Conservation (phyloP, 768 basidiomycete genomes). For the Sarcodon sp. region DNA sequence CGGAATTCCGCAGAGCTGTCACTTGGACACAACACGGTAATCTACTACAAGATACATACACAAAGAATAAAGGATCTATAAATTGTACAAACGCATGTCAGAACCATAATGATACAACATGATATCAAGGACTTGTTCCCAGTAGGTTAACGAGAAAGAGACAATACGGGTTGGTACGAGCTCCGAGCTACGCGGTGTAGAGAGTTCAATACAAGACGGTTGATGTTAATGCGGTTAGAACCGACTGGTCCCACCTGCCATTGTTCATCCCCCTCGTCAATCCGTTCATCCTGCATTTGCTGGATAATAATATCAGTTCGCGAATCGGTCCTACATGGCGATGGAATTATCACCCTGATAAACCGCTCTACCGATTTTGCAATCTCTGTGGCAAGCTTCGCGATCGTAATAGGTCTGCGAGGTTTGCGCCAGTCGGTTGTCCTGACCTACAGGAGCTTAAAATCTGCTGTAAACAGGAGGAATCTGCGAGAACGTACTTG, state of each 20-base stretch:
- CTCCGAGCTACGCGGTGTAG: not conserved
- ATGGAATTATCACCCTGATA: conserved; percentile 23
- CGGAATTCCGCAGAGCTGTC: no score
- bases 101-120: no score
- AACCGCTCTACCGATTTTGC: conserved; percentile 68
- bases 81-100: no score
- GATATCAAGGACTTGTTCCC: no score
- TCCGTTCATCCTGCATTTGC: no score
- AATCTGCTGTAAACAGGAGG: no score
- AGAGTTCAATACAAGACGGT: not conserved
- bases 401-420: conserved; percentile 62
- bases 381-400: conserved; percentile 69
- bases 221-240: not conserved
- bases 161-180: not conserved
- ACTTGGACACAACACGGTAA: no score
- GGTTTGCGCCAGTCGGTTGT: conserved; percentile 72
- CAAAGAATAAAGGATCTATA: no score
- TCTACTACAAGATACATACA: no score
- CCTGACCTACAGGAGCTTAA: conserved; percentile 30
- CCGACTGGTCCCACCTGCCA: not conserved
- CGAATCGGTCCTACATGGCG: no score
- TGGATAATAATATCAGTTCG: no score
- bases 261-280: not conserved
- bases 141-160: no score
- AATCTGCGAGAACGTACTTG: conserved; percentile 18